These are phyloP conservation scores for Cokeromyces recurvatus DNA, from an alignment of 371 early-diverging fungal species.

Conservation along the genomic window DNA sequence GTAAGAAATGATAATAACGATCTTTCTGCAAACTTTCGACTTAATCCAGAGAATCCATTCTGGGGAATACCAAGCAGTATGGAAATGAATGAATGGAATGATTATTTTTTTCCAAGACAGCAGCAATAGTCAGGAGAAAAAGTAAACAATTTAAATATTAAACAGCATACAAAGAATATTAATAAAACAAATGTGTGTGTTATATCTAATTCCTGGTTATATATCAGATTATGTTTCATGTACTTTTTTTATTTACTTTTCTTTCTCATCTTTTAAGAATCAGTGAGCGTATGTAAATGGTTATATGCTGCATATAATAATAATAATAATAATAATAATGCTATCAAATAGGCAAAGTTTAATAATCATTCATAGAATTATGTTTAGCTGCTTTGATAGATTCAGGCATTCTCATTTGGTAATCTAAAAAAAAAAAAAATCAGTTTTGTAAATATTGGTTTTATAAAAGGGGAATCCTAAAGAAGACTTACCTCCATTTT, in stretches of 20 bases:
- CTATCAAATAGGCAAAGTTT: too few species aligned
- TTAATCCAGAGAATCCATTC: slow-evolving; percentile 37
- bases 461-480: background rate
- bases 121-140: too few species aligned
- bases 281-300: too few species aligned
- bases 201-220: too few species aligned
- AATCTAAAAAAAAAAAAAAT: slow-evolving; percentile 35
- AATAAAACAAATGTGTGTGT: too few species aligned
- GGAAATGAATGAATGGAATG: slow-evolving; percentile 36
- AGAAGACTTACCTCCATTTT: slow-evolving; percentile 72
- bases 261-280: too few species aligned
- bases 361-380: slow-evolving; percentile 11
- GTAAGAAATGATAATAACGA: background rate
- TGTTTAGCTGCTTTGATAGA: slow-evolving; percentile 56
- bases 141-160: too few species aligned
- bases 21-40: slow-evolving; percentile 16
- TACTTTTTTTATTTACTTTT: too few species aligned
- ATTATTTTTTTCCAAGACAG: slow-evolving; percentile 17
- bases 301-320: too few species aligned
- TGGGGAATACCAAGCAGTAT: slow-evolving; percentile 41
- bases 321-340: too few species aligned
- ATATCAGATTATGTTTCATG: too few species aligned
- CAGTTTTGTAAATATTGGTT: background rate
- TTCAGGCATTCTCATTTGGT: slow-evolving; percentile 74
- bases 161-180: too few species aligned